Percentiles rank a stretch among this genome's conserved stretches.
Conservation (phyloP, 192 early-diverging fungal species). For the Chytriomyces confervae region DNA sequence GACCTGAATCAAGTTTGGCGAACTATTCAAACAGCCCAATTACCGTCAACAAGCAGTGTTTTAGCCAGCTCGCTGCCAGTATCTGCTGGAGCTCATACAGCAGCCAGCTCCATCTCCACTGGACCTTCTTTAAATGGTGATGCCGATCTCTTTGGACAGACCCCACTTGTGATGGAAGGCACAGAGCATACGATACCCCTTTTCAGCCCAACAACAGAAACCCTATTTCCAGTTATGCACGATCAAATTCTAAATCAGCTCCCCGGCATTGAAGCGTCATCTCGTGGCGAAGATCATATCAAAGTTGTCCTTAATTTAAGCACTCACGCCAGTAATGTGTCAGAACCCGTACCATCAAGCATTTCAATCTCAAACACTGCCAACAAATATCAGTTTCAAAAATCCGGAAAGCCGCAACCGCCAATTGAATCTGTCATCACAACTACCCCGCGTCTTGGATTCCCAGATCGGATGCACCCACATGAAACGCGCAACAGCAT, state of each 20-base stretch:
- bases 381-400: neutral
- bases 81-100: neutral
- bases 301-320: constrained; percentile 27
- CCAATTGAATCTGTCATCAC: neutral
- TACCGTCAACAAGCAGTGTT: constrained; percentile 33
- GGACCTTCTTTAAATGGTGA: no score
- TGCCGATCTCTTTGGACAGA: neutral
- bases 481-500: constrained; percentile 59
- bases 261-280: neutral
- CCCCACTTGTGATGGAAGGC: constrained; percentile 16
- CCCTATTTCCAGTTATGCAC: constrained; percentile 7
- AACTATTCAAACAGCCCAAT: constrained; percentile 8
- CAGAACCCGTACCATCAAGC: constrained; percentile 29
- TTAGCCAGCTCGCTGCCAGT: neutral
- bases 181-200: constrained; percentile 34
- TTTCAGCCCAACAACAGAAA: constrained; percentile 3
- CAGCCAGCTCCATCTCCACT: neutral
- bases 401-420: neutral
- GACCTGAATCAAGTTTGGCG: constrained; percentile 54
- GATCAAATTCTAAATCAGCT: constrained; percentile 28
- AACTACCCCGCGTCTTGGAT: constrained; percentile 61
- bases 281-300: constrained; percentile 18
- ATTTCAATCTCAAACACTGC: neutral
- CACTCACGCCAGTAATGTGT: constrained; percentile 14
- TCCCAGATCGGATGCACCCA: constrained; percentile 58